These are phyloP conservation scores for Ogataea naganishii DNA, from an alignment of 805 yeast species.

Conservation along the genomic window DNA sequence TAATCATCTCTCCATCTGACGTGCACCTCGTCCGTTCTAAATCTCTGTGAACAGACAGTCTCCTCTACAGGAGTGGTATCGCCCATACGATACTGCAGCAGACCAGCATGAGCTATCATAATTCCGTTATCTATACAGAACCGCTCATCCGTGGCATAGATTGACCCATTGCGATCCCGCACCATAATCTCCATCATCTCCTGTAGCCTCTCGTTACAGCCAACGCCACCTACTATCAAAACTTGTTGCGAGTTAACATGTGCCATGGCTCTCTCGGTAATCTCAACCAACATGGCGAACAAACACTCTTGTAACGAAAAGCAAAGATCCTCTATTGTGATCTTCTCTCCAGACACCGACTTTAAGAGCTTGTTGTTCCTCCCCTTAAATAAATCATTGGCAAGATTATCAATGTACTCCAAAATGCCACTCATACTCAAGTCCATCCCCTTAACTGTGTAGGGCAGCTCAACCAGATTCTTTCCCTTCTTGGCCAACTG, in stretches of 20 bases:
- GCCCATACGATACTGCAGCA: slow-evolving; percentile 79
- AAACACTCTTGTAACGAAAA: slow-evolving; percentile 87
- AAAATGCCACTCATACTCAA: slow-evolving; percentile 92
- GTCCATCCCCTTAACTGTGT: slow-evolving; percentile 99
- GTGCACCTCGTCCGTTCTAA: slow-evolving; percentile 88
- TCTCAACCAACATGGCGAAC: slow-evolving; percentile 94
- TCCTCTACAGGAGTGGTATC: slow-evolving; percentile 48
- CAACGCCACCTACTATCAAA: slow-evolving; percentile 97
- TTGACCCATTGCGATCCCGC: slow-evolving; percentile 75
- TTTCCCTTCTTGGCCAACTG: slow-evolving; percentile 73
- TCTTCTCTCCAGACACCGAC: slow-evolving; percentile 36
- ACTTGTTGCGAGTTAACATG: slow-evolving; percentile 88
- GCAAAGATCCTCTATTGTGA: slow-evolving; percentile 83
- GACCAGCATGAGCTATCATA: slow-evolving; percentile 98
- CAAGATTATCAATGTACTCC: slow-evolving; percentile 75
- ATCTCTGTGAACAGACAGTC: slow-evolving; percentile 87
- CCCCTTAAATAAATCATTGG: slow-evolving; percentile 56
- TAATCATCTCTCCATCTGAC: slow-evolving; percentile 79
- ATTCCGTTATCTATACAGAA: slow-evolving; percentile 97
- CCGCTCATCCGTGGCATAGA: slow-evolving; percentile 92
- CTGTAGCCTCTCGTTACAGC: slow-evolving; percentile 85
- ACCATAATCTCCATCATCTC: slow-evolving; percentile 98
- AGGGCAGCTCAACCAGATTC: slow-evolving; percentile 70
- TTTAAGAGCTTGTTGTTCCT: slow-evolving; percentile 30
- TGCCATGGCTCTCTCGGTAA: slow-evolving; percentile 97